Percentiles rank a stretch among this genome's conserved stretches.
phyloP scores from a whole-genome alignment of 75 land plant species.

The Cunninghamia lanceolata region DNA sequence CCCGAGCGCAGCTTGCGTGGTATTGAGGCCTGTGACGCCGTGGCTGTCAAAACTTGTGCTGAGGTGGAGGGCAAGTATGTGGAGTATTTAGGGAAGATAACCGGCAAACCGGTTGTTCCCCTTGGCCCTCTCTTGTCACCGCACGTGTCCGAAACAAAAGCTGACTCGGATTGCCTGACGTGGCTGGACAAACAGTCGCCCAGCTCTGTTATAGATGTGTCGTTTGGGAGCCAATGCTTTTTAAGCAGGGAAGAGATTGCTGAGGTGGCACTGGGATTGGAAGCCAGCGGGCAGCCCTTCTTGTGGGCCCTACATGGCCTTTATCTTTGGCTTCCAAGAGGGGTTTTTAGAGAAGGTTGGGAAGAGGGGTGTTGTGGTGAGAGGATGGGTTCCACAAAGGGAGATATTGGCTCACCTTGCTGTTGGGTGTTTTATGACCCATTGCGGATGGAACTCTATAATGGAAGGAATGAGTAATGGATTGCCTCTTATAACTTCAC shows the following conservation, averaged over 20 bases:
- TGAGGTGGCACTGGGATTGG: background rate
- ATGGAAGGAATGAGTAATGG: background rate
- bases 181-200: background rate
- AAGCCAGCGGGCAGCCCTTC: background rate
- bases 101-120: background rate
- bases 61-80: background rate
- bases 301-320: constrained; percentile 13
- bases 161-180: background rate
- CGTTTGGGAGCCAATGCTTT: background rate
- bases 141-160: no score
- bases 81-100: background rate
- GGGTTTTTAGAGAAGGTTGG: background rate
- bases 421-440: background rate
- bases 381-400: constrained; percentile 13
- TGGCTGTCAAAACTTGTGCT: background rate
- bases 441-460: background rate
- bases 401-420: constrained; percentile 17
- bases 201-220: background rate
- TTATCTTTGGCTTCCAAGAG: background rate
- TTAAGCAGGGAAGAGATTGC: background rate
- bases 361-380: constrained; percentile 12
- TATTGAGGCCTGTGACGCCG: background rate
- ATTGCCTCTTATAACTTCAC: background rate
- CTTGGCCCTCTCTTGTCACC: background rate
- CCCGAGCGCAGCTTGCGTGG: background rate